Base-by-base conservation (phyloP, 2,329 filamentous ascomycete genomes). In the Spiromastix sp. region DNA sequence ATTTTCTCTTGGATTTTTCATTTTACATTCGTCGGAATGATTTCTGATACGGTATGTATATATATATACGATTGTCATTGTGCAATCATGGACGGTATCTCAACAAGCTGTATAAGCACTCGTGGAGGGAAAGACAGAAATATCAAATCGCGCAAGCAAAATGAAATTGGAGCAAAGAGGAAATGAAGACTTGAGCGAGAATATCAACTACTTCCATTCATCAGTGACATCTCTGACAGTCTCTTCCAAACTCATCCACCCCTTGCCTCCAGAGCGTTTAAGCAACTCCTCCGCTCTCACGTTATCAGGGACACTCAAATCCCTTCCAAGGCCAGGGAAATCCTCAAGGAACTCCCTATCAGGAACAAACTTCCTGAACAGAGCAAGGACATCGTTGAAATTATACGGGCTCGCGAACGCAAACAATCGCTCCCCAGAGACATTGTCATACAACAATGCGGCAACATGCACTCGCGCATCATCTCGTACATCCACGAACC, bases 381-480 rank as follows among this genome's bases (percentile, higher is more conserved):
- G 49, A 0, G 38, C 44, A 7, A 70, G 42, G 2, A 58, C 43
- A 2, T 61, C 46, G 13, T 70, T 67, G 51, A 61, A 70, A 30
- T 57, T 70, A 37, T 60, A 68, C 0, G 60, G 61, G 2, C 59
- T 54, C 0, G 66, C 70, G 34, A 69, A 72, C 1, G 57, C 73
- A 45, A 76, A 73, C 6, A 79, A 48, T 1, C 74, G 64, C 45
- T 77, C 64, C 0, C 60, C 59, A 2, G 52, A 40, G 0, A 74
- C 60, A 1, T 59, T 54, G 0, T 59, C 55, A 15, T 71, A 55
- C 0, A 73, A 55, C 5, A 70, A 52, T 0, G 66, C 72, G 2
- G 68, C 65, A 2, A 76, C 57, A 26, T 77, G 72, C 0, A 78
- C 49, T 0, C 64, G 54, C 0, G 69, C 72, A 3, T 48, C 47